Percentiles rank a stretch among this genome's conserved stretches.
These are phyloP conservation scores for Peronospora destructor DNA, from an alignment of 352 stramenopile species.

Conservation along the genomic window DNA sequence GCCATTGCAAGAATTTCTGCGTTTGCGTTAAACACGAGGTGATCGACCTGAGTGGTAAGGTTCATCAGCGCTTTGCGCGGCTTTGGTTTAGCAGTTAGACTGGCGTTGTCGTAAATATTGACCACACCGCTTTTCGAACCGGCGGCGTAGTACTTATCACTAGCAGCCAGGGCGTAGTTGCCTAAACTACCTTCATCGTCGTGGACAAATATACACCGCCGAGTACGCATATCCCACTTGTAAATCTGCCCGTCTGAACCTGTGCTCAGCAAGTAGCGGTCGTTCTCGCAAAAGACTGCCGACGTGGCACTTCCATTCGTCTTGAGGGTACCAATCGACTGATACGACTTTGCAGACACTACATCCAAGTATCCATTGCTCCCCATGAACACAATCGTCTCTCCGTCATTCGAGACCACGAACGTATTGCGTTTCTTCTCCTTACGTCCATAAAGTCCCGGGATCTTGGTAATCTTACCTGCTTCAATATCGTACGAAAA, in stretches of 20 bases:
- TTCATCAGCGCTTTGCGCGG: conserved; percentile 96
- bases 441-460: conserved; percentile 78
- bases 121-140: conserved; percentile 95
- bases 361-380: conserved; percentile 94
- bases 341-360: conserved; percentile 86
- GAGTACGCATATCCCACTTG: conserved; percentile 91
- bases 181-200: conserved; percentile 81
- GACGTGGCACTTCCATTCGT: conserved; percentile 92
- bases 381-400: conserved; percentile 90
- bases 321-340: conserved; percentile 92
- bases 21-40: conserved; percentile 89
- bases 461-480: conserved; percentile 89
- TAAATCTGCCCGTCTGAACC: conserved; percentile 95
- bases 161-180: conserved; percentile 75
- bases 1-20: conserved; percentile 93
- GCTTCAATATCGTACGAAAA: conserved; percentile 94
- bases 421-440: conserved; percentile 92
- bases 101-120: conserved; percentile 91
- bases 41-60: conserved; percentile 88
- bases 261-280: conserved; percentile 89
- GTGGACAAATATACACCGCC: conserved; percentile 72
- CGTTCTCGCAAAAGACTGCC: conserved; percentile 89
- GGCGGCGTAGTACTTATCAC: conserved; percentile 84
- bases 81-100: conserved; percentile 39
- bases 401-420: conserved; percentile 82